These are phyloP conservation scores for Colletotrichum spaethianum DNA, from an alignment of 2,329 filamentous ascomycete genomes.

Conservation along the genomic window DNA sequence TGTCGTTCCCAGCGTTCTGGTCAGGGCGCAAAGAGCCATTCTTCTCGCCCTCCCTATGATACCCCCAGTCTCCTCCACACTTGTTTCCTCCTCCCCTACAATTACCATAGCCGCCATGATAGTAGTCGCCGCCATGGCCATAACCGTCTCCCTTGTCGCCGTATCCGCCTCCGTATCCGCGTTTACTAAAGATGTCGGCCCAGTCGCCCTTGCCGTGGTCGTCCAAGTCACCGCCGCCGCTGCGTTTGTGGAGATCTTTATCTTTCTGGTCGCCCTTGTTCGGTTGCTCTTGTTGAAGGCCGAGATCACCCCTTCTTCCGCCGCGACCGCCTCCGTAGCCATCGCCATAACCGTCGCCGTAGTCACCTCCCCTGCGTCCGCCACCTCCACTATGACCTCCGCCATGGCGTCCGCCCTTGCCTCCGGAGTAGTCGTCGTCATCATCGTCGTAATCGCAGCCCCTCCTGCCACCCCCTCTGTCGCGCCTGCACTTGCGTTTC, in stretches of 20 bases:
- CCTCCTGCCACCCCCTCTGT: not conserved
- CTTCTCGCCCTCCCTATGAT: not conserved
- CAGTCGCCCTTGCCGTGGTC: not conserved
- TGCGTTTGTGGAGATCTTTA: conserved; percentile 6
- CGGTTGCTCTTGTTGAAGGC: not conserved
- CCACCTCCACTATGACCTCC: too few relatives aligned
- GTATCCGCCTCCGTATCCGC: conserved; percentile 1
- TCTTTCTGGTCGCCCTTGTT: not conserved
- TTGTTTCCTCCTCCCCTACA: not conserved
- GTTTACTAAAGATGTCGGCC: not conserved
- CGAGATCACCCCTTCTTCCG: too few relatives aligned
- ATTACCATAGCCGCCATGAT: not conserved
- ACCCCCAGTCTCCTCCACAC: not conserved
- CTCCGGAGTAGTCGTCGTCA: not conserved
- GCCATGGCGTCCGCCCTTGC: not conserved
- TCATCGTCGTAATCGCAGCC: conserved; percentile 9
- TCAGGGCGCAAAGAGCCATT: conserved; percentile 14
- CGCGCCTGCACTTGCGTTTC: conserved; percentile 13
- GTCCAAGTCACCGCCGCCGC: not conserved
- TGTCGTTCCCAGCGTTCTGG: not conserved
- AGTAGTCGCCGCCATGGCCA: not conserved
- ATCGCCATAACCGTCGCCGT: not conserved
- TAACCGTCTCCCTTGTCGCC: not conserved
- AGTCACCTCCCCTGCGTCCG: too few relatives aligned
- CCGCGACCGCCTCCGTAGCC: not conserved